Evolutionary conservation across 306 rosid species (phyloP).

Genomic region (Ochetophila trinervis): DNA sequence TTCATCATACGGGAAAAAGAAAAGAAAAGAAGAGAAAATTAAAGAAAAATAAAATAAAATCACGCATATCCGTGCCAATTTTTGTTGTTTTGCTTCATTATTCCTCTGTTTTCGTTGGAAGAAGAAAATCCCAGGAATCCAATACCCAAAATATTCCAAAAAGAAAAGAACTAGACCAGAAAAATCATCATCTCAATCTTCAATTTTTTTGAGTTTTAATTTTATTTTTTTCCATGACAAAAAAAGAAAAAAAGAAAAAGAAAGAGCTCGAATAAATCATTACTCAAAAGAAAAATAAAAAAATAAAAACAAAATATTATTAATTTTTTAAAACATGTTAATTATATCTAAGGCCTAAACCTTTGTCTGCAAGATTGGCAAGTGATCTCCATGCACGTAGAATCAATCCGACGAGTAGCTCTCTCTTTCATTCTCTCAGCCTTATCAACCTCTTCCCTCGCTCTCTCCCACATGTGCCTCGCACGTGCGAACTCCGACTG

Average conservation of each 20-base stretch:
- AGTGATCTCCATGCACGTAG: constrained; percentile 96
- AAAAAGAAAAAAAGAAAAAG: no score
- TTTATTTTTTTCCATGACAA: no score
- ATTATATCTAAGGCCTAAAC: constrained; percentile 48
- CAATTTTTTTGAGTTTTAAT: no score
- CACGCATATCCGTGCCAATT: neutral
- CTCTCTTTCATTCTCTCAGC: constrained; percentile 82
- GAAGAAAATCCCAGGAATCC: constrained; percentile 4
- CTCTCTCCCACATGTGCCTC: constrained; percentile 91
- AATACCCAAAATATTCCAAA: neutral
- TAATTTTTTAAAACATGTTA: neutral
- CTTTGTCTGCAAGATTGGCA: constrained; percentile 95
- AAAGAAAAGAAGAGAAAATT: no score
- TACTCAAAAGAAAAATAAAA: neutral
- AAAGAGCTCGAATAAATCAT: no score
- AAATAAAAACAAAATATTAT: no score
- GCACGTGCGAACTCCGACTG: constrained; percentile 88
- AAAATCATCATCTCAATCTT: no score
- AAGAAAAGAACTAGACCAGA: no score
- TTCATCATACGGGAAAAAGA: no score
- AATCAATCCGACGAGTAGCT: constrained; percentile 53
- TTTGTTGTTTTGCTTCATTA: neutral
- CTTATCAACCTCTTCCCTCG: constrained; percentile 74
- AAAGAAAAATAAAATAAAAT: no score
- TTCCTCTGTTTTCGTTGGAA: neutral